Conservation (phyloP, 78 protist genomes). For the Speleostelium caveatum region DNA sequence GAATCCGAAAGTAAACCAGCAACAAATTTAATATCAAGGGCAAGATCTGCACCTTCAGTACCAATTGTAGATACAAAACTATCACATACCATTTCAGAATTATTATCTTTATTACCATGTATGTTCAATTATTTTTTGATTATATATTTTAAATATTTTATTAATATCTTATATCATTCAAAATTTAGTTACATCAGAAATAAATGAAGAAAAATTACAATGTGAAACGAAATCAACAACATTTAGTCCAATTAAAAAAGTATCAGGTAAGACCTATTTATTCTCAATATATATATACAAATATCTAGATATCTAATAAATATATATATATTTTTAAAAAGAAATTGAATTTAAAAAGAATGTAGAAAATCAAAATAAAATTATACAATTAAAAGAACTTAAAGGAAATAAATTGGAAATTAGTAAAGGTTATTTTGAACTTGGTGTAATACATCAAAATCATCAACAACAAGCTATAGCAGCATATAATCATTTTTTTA, state of each 20-base stretch:
- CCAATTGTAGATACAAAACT: constrained; percentile 14
- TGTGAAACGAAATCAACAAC: background rate
- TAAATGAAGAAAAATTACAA: background rate
- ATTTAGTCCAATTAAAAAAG: background rate
- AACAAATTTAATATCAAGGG: constrained; percentile 49
- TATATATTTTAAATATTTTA: no score
- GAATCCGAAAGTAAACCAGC: constrained; percentile 65
- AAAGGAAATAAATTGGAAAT: constrained; percentile 54
- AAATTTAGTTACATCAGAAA: background rate
- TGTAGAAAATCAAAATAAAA: constrained; percentile 28
- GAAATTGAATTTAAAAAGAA: constrained; percentile 61
- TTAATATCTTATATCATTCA: background rate
- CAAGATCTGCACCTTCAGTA: constrained; percentile 35
- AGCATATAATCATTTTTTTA: constrained; percentile 43
- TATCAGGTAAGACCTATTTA: background rate
- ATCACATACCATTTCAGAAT: constrained; percentile 45
- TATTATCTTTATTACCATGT: constrained; percentile 16
- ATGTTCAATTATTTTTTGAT: background rate
- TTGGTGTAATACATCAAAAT: constrained; percentile 34
- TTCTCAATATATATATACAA: background rate
- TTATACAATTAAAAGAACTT: constrained; percentile 24
- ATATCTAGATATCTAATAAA: no score
- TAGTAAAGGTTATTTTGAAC: constrained; percentile 42
- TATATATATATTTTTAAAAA: no score
- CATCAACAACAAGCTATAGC: constrained; percentile 49